Conservation (phyloP, 305 asterid genomes). For the Fraxinus sp. region DNA sequence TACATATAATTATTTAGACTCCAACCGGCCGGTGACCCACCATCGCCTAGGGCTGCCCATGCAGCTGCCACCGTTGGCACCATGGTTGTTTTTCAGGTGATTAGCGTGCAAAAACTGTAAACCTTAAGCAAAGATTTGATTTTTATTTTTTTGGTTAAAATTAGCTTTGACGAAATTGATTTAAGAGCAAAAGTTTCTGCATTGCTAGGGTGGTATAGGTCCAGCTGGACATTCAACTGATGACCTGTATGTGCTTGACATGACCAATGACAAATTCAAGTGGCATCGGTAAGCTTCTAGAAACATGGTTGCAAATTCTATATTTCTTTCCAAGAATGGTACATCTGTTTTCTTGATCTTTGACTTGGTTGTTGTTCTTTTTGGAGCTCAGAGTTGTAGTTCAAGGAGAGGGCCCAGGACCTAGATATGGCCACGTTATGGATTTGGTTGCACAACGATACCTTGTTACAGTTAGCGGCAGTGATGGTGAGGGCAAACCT, state of each 20-base stretch:
- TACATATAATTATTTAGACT: conserved; percentile 46
- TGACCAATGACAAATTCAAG: conserved; percentile 60
- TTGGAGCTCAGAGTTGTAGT: conserved; percentile 43
- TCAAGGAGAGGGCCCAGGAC: conserved; percentile 61
- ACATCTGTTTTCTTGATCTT: neutral
- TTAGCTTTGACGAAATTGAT: neutral
- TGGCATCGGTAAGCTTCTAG: conserved; percentile 53
- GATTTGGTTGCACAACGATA: conserved; percentile 59
- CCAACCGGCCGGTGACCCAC: conserved; percentile 95
- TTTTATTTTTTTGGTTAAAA: neutral
- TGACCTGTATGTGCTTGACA: conserved; percentile 54
- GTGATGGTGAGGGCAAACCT: conserved; percentile 38
- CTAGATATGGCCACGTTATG: conserved; percentile 57
- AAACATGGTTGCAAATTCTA: conserved; percentile 1
- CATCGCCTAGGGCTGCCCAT: conserved; percentile 98
- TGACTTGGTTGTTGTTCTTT: conserved; percentile 18
- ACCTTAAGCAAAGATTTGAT: neutral
- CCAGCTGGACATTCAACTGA: conserved; percentile 63
- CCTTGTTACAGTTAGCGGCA: conserved; percentile 55
- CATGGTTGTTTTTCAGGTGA: conserved; percentile 61
- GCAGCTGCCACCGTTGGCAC: conserved; percentile 90
- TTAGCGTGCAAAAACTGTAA: neutral
- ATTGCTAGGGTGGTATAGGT: conserved; percentile 56
- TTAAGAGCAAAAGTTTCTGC: conserved; percentile 15
- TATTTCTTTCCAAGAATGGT: neutral